phyloP scores from a whole-genome alignment of 805 yeast species.

The Zygosaccharomyces lentus region DNA sequence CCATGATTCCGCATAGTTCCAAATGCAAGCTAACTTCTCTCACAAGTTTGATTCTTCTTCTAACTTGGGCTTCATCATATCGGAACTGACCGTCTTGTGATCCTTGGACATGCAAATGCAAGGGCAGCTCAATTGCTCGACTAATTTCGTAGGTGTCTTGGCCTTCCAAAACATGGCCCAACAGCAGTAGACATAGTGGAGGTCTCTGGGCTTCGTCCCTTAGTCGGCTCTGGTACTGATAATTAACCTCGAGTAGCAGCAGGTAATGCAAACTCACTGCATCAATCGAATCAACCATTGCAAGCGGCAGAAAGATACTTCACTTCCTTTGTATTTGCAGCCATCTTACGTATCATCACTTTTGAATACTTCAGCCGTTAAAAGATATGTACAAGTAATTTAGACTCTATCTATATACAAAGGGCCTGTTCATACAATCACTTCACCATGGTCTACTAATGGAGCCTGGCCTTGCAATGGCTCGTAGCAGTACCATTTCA shows the following conservation, averaged over 20 bases:
- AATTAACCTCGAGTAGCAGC: constrained; percentile 13
- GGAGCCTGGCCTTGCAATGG: constrained; percentile 66
- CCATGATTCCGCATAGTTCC: constrained; percentile 10
- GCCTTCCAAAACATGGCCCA: constrained; percentile 8
- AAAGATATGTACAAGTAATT: constrained; percentile 7
- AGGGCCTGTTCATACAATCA: constrained; percentile 35
- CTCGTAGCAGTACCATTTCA: constrained; percentile 87
- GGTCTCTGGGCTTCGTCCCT: not conserved
- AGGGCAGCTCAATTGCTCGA: constrained; percentile 10
- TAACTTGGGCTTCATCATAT: constrained; percentile 9
- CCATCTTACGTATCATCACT: not conserved
- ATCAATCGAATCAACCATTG: not conserved
- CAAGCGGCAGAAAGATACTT: not conserved
- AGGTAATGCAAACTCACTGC: constrained; percentile 8
- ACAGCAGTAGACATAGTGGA: constrained; percentile 17
- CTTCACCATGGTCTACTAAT: constrained; percentile 43
- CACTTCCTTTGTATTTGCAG: not conserved
- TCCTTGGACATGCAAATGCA: constrained; percentile 1
- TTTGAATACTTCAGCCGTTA: constrained; percentile 6
- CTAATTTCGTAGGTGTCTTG: not conserved
- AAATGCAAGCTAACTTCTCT: constrained; percentile 8
- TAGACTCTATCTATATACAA: constrained; percentile 13
- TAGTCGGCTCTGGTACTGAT: constrained; percentile 8
- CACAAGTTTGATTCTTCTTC: constrained; percentile 9
- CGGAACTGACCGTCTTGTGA: constrained; percentile 6